Base-by-base conservation (phyloP, 2,329 filamentous ascomycete genomes). In the Alternaria gansuensis region DNA sequence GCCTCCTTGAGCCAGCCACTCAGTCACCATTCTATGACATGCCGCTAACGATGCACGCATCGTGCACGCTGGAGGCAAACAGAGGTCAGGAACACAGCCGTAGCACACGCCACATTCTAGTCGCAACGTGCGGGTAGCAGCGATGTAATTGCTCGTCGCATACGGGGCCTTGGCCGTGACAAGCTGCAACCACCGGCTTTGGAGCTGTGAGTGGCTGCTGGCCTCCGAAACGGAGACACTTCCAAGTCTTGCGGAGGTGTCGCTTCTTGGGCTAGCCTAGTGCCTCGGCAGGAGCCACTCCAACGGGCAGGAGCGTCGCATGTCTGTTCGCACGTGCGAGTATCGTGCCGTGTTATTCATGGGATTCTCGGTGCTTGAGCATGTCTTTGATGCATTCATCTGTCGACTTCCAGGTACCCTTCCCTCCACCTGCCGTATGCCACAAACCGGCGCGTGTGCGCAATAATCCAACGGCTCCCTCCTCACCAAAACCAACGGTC, bases 131-230 rank as follows among this genome's bases (percentile, higher is more conserved):
- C 61, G 28, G 36, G 44, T 57, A 54, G 31, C 57, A 37, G 63
- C 45, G 43, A 55, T 68, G 40, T 70, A 67, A 75, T 74, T 74
- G 70, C 68, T 52, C 57, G 54, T 36, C 46, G 54, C 24, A 60
- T 72, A 72, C 36, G 73, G 73, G 62, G 31, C 31, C 37, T 28
- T 21, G 44, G 21, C 39, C 2, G 43, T 23, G 37, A 46, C 54
- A 59, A 50, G 63, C 50, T 62, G 59, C 54, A 57, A 62, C 51
- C 44, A 57, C 41, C 64, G 63, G 62, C 41, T 59, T 64, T 61
- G 48, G 54, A 24, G 62, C 63, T 70, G 54, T 71, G 65, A 75
- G 62, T 74, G 67, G 70, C 55, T 50, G 63, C 49, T 44, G 51
- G 40, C 53, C 55, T 63, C 63, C 63, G 69, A 59, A 33, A 59